Percentiles rank a stretch among this genome's conserved stretches.
These are phyloP conservation scores for Theobroma cacao DNA, from an alignment of 345 rosid species.

Conservation along the genomic window DNA sequence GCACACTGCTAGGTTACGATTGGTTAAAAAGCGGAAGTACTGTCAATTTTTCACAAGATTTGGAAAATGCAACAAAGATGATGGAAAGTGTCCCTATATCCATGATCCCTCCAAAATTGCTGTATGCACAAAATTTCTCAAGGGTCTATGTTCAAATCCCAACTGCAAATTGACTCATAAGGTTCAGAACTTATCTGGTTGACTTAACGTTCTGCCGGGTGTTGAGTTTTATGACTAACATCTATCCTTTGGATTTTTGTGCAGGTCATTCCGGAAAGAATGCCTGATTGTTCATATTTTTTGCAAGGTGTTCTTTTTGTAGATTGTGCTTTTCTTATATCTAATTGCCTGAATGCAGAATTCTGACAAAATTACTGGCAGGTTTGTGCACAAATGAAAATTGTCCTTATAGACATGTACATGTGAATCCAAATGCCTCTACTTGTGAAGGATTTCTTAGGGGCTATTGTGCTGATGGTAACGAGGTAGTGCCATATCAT, in stretches of 20 bases:
- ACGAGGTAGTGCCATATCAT: conserved; percentile 62
- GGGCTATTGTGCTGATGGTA: conserved; percentile 91
- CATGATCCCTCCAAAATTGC: conserved; percentile 92
- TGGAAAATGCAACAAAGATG: conserved; percentile 93
- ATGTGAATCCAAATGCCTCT: conserved; percentile 79
- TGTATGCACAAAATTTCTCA: conserved; percentile 91
- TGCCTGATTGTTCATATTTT: conserved; percentile 97
- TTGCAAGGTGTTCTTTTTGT: conserved; percentile 60
- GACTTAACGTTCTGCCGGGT: conserved; percentile 7
- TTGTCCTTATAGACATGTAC: conserved; percentile 92
- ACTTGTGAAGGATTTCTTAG: conserved; percentile 80
- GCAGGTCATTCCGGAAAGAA: conserved; percentile 96
- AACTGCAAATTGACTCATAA: conserved; percentile 94
- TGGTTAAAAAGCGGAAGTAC: conserved; percentile 76
- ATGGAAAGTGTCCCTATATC: conserved; percentile 87
- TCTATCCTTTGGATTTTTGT: conserved; percentile 21
- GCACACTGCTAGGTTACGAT: conserved; percentile 82
- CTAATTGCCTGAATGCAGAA: background rate
- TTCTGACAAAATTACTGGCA: conserved; percentile 34
- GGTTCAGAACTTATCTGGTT: conserved; percentile 42
- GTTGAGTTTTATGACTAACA: conserved; percentile 13
- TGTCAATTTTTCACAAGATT: conserved; percentile 97
- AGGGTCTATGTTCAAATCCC: conserved; percentile 66
- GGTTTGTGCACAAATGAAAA: conserved; percentile 81
- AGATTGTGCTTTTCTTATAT: conserved; percentile 6